Evolutionary conservation across 345 rosid species (phyloP), one percentile per base, ranked within the genome.

Genomic region (Theobroma cacao): DNA sequence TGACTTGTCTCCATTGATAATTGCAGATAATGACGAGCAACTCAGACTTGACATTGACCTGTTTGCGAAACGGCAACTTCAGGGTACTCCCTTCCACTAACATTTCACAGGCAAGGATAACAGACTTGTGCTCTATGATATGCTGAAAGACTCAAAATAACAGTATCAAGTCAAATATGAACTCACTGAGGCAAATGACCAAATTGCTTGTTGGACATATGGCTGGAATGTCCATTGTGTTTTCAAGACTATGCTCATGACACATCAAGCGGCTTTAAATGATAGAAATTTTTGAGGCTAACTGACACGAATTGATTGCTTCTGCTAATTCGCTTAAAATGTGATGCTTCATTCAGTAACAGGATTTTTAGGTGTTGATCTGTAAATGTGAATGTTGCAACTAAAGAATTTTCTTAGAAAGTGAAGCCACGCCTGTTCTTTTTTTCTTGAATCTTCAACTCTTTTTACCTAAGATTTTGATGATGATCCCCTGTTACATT

Each of bases 121-220:
- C 53, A 79, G 94, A 93, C 80, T 84, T 95, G 76, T 95, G 98
- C 87, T 86, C 91, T 64, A 82, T 93, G 82, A 82, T 93, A 74
- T 92, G 96, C 90, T 86, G 91, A 85, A 75, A 59, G 66, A 73
- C 20, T 31, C 7, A 12, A 72, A 30, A 71, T 34, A 36, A 65
- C 30, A 4, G 18, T 8, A 71, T 17, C 60, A 71, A 71, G 59
- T 61, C 45, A 41, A 43, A 28, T 43, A 59, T 61, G 58, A 56
- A 61, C 40, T 45, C 63, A 18, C 6, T 73, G 64, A 55, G 64
- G 34, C 64, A 56, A 56, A 38, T 56, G 50, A 14, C n/a, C 31
- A 7, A 73, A 73, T 56, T 47, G 31, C 22, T 62, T 24, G 65
- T 41, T 52, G 17, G 43, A 36, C 77, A 18, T 62, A 62, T 15